phyloP scores from a whole-genome alignment of 768 basidiomycete genomes.

The Rickenella mellea region DNA sequence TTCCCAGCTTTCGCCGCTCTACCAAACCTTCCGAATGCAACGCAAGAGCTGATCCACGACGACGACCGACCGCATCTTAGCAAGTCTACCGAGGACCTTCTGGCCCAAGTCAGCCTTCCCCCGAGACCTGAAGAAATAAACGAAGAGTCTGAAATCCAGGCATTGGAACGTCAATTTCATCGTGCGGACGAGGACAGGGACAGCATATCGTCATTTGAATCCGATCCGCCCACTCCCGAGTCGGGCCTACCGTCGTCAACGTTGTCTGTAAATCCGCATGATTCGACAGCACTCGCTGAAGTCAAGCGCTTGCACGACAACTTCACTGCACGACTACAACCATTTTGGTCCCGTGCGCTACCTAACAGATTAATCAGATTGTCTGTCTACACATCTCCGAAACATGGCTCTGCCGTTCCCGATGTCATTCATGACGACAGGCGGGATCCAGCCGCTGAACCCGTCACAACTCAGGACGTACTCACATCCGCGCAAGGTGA shows the following conservation, averaged over 20 bases:
- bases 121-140: constrained; percentile 50
- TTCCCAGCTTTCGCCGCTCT: constrained; percentile 60
- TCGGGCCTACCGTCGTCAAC: constrained; percentile 3
- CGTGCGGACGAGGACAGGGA: constrained; percentile 19
- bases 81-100: constrained; percentile 39
- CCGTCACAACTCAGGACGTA: constrained; percentile 42
- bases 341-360: constrained; percentile 75
- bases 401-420: constrained; percentile 9
- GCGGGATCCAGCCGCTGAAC: constrained; percentile 26
- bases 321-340: constrained; percentile 63
- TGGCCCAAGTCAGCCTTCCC: constrained; percentile 38
- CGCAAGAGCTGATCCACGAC: constrained; percentile 18
- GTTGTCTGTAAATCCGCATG: too few species aligned
- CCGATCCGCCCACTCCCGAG: constrained; percentile 1
- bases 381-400: constrained; percentile 31
- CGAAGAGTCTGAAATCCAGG: constrained; percentile 47
- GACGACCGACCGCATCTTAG: constrained; percentile 5
- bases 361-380: constrained; percentile 53
- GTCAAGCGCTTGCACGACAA: constrained; percentile 60
- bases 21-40: constrained; percentile 39
- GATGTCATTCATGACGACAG: constrained; percentile 18
- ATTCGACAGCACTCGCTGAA: too few species aligned
- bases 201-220: constrained; percentile 3
- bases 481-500: constrained; percentile 60
- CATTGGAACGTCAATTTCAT: constrained; percentile 45